Conservation (phyloP, 768 basidiomycete genomes). For the Pulveroboletus sp. region DNA sequence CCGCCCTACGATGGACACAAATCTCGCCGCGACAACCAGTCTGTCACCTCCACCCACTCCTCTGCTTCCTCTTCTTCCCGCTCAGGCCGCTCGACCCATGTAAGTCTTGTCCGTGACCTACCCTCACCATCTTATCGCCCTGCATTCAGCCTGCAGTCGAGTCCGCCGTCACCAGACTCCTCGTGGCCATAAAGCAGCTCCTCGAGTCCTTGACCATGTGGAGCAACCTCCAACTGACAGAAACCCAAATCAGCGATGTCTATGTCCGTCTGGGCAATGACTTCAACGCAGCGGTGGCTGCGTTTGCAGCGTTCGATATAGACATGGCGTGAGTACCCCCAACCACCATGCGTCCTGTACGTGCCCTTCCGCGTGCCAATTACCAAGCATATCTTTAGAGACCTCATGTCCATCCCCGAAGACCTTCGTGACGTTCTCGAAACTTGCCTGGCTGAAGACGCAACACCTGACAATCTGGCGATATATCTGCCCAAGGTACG, state of each 20-base stretch:
- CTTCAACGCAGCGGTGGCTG: constrained; percentile 89
- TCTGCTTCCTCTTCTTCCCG: constrained; percentile 25
- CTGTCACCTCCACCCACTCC: constrained; percentile 46
- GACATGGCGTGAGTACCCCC: constrained; percentile 74
- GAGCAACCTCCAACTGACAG: constrained; percentile 68
- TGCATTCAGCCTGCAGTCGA: constrained; percentile 68
- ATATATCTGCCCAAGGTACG: constrained; percentile 88
- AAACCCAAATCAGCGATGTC: constrained; percentile 87
- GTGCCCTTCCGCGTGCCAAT: constrained; percentile 7
- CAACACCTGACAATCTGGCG: constrained; percentile 78
- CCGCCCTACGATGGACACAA: constrained; percentile 33
- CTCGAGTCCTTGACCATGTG: constrained; percentile 84
- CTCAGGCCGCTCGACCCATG: constrained; percentile 21
- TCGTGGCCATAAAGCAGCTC: constrained; percentile 94
- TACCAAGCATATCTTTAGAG: constrained; percentile 44
- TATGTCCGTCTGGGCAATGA: constrained; percentile 97
- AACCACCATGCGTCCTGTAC: constrained; percentile 10
- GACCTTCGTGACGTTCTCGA: constrained; percentile 88
- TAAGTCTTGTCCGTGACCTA: constrained; percentile 12
- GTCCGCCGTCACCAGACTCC: constrained; percentile 83
- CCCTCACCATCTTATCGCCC: background rate
- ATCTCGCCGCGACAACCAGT: constrained; percentile 50
- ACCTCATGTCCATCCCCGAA: constrained; percentile 82
- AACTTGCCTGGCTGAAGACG: constrained; percentile 86
- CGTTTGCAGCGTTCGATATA: constrained; percentile 81